Evolutionary conservation across 805 yeast species (phyloP), one percentile per base, ranked within the genome.

Genomic region (Torulaspora gathmanii): DNA sequence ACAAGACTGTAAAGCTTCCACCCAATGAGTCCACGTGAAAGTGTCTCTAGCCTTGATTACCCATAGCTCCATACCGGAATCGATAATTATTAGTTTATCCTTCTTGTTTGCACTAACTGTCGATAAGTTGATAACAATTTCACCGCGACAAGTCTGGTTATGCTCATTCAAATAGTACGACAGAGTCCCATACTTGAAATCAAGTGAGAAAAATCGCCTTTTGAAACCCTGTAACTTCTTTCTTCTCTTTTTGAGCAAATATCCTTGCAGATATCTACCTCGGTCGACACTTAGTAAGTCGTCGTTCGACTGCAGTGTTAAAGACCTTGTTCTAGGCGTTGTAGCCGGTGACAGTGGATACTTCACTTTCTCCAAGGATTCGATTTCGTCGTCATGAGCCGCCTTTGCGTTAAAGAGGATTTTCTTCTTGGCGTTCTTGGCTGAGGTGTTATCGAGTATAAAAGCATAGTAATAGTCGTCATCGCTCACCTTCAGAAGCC

Each of bases 51-150:
- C 86, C 56, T 85, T 86, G 49, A 91, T 70, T 30, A 79, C 80
- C 98, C 98, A 91, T 8, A 86, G 81, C 62, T 91, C 98, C 80
- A 91, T 82, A 2, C 98, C 98, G 0, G 97, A 88, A 63, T 93
- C 97, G 47, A 93, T 76, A 37, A 83, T 80, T 34, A 93, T 80
- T 56, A 86, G 83, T 42, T 78, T 68, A 19, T 79, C 77, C 46
- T 77, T 76, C 20, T 78, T 72, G 55, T 83, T 83, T 0, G 95
- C 95, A 45, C 90, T 78, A 1, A 93, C 80, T n/a, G 85, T 85
- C 2, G 95, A 81, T 38, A 84, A 75, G 42, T 77, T 79, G 39
- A 93, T 79, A 29, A 91, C 95, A 87, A 93, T 88, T 58, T 87
- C 89, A 45, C 99, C 99, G 45, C 98, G 75, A 39, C 66, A 60